phyloP scores from a whole-genome alignment of 75 land plant genomes.

The Picea sitchensis region DNA sequence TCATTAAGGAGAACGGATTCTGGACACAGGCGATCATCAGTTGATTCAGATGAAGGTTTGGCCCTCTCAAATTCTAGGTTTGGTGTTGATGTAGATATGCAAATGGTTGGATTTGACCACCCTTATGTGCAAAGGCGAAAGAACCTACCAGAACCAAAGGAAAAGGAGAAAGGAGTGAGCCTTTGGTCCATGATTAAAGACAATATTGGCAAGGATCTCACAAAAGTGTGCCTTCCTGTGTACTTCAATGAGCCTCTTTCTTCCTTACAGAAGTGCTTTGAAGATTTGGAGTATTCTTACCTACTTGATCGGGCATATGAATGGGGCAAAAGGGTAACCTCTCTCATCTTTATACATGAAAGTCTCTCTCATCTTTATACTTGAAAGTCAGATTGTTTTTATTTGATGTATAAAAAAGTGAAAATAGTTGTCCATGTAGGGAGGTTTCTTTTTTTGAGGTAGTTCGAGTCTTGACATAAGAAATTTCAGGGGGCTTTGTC shows the following conservation, averaged over 20 bases:
- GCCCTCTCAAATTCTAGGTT: background rate
- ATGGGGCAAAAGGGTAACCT: constrained; percentile 74
- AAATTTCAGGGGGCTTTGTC: background rate
- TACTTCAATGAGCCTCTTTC: constrained; percentile 94
- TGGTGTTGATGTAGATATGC: background rate
- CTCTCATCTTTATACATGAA: too few relatives aligned
- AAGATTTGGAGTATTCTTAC: constrained; percentile 83
- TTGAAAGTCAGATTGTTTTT: background rate
- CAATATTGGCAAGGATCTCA: constrained; percentile 86
- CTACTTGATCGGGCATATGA: constrained; percentile 77
- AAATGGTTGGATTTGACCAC: constrained; percentile 28
- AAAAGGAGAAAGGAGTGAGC: constrained; percentile 82
- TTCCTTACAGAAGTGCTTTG: constrained; percentile 88
- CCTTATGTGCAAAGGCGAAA: constrained; percentile 58
- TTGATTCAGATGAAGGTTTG: constrained; percentile 9
- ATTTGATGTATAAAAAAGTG: background rate
- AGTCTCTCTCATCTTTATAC: too few relatives aligned
- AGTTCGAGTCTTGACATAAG: background rate
- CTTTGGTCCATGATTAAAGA: constrained; percentile 94
- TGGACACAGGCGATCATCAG: constrained; percentile 9
- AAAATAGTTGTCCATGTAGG: background rate
- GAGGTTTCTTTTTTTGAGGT: background rate
- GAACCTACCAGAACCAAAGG: constrained; percentile 77
- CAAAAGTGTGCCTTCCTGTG: constrained; percentile 86
- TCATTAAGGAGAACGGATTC: background rate